Conservation (phyloP, 805 yeast genomes). For the Monosporozyma aquatica region DNA sequence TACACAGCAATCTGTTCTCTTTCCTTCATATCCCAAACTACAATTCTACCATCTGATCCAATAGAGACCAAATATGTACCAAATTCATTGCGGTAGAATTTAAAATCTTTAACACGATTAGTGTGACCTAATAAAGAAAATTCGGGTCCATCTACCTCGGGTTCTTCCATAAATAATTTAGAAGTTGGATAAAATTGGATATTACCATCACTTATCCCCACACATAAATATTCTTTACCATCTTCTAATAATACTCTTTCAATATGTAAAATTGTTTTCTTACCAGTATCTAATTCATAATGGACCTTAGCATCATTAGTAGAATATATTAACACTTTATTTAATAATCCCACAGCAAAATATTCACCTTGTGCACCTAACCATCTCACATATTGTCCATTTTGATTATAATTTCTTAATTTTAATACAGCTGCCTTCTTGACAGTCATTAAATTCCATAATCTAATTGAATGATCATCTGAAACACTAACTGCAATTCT, state of each 20-base stretch:
- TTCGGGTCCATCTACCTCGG: constrained; percentile 33
- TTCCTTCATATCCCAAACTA: constrained; percentile 69
- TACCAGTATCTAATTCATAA: constrained; percentile 41
- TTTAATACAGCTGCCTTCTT: constrained; percentile 83
- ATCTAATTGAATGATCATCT: constrained; percentile 68
- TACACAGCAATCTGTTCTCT: constrained; percentile 84
- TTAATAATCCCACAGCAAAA: constrained; percentile 67
- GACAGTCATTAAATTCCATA: constrained; percentile 96
- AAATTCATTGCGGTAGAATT: constrained; percentile 39
- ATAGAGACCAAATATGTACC: constrained; percentile 57
- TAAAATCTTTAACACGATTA: constrained; percentile 73
- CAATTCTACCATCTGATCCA: constrained; percentile 88
- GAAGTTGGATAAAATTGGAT: constrained; percentile 47
- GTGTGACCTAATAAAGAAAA: constrained; percentile 73
- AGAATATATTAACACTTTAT: constrained; percentile 54
- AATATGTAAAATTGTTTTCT: constrained; percentile 56
- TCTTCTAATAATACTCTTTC: constrained; percentile 36
- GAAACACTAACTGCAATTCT: constrained; percentile 85
- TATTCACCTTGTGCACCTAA: constrained; percentile 48
- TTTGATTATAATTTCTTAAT: constrained; percentile 58
- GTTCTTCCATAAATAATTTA: constrained; percentile 24
- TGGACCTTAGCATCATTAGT: constrained; percentile 53
- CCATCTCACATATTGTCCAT: constrained; percentile 63
- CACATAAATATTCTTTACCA: constrained; percentile 50
- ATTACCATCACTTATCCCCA: constrained; percentile 65